Conservation (phyloP, 768 basidiomycete genomes). For the Tricholoma furcatifolium region DNA sequence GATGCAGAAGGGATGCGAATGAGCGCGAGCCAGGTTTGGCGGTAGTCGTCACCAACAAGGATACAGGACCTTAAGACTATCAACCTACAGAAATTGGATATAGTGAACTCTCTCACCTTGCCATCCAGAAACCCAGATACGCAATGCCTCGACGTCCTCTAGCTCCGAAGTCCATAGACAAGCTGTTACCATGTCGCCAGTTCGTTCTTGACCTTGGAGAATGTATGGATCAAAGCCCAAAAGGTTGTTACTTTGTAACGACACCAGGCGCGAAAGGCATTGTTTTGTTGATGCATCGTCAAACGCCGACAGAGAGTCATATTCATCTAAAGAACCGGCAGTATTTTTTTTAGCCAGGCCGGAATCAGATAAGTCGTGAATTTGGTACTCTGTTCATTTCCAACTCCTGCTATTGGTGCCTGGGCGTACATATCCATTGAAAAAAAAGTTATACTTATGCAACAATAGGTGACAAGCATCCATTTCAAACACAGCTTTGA, state of each 20-base stretch:
- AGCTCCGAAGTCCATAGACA: constrained; percentile 48
- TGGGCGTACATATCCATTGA: constrained; percentile 30
- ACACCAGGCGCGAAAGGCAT: constrained; percentile 34
- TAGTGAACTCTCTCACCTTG: constrained; percentile 30
- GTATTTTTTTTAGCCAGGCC: constrained; percentile 4
- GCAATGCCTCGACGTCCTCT: constrained; percentile 29
- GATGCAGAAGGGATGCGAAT: constrained; percentile 25
- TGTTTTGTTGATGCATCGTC: constrained; percentile 28
- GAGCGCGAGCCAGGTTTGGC: constrained; percentile 19
- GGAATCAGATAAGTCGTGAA: not conserved
- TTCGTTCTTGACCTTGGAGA: constrained; percentile 19
- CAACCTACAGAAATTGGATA: not conserved
- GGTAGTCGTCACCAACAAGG: constrained; percentile 43
- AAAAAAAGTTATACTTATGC: constrained; percentile 38
- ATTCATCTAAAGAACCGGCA: not conserved
- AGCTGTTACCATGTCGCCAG: constrained; percentile 34
- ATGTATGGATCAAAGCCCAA: constrained; percentile 36
- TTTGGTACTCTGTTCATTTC: not conserved
- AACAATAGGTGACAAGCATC: constrained; percentile 36
- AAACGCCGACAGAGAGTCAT: constrained; percentile 18
- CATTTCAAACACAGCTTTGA: constrained; percentile 30
- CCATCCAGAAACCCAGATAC: constrained; percentile 41
- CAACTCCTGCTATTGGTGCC: not conserved
- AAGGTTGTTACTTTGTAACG: constrained; percentile 21
- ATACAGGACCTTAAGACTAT: constrained; percentile 41